A percentile compares a stretch with the other conserved stretches of the same genome.
These are phyloP conservation scores for Fraxinus platypoda DNA, from an alignment of 305 asterid genomes.

Conservation along the genomic window DNA sequence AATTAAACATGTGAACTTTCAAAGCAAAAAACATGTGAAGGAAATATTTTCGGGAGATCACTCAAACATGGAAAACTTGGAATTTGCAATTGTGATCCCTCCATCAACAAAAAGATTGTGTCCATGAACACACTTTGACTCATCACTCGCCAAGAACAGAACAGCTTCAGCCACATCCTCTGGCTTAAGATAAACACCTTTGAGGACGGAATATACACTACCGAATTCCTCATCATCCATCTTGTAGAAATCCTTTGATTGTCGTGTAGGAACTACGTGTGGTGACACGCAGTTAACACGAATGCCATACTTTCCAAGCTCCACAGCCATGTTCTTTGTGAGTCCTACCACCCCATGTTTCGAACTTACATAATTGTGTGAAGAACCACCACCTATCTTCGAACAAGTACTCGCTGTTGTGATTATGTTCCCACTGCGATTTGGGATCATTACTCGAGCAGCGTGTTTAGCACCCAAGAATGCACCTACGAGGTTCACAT, in stretches of 20 bases:
- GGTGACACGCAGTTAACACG: neutral
- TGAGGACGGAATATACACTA: neutral
- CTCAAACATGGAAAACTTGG: neutral
- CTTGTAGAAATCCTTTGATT: neutral
- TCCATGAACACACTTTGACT: neutral
- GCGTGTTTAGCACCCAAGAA: constrained; percentile 28
- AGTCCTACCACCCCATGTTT: neutral
- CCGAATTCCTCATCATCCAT: neutral
- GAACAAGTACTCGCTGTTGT: constrained; percentile 13
- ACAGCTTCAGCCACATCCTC: neutral
- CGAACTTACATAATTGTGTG: neutral
- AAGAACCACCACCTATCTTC: neutral
- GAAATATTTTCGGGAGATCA: neutral
- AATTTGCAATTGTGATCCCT: neutral
- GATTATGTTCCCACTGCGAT: constrained; percentile 17
- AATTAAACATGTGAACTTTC: neutral
- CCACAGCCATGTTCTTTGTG: neutral
- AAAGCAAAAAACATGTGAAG: neutral
- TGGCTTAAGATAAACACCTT: neutral
- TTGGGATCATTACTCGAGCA: constrained; percentile 22
- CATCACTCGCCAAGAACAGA: neutral
- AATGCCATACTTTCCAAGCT: neutral
- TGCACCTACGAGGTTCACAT: constrained; percentile 12
- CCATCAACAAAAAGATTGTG: neutral
- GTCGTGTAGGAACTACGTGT: neutral